Percentiles rank a stretch among this genome's conserved stretches.
phyloP scores from a whole-genome alignment of 495 filamentous ascomycete species.

The Tuber umbilicatum region DNA sequence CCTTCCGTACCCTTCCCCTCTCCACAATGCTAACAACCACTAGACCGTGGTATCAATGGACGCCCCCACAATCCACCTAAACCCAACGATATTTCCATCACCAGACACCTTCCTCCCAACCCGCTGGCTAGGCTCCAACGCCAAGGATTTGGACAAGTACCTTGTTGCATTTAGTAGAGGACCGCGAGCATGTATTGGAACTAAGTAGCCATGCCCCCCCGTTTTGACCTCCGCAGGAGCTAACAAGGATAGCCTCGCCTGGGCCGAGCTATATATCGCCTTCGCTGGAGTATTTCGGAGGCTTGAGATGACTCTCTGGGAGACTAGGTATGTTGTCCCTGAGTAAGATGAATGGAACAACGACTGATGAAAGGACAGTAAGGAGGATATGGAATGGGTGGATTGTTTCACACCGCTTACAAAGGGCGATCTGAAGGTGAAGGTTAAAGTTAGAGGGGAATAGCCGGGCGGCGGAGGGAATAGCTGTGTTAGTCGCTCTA shows the following conservation, averaged over 20 bases:
- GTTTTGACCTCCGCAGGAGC: neutral
- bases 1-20: neutral
- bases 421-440: neutral
- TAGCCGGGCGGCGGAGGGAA: neutral
- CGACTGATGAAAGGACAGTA: conserved; percentile 5
- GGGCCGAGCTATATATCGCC: conserved; percentile 22
- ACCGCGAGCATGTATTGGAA: conserved; percentile 18
- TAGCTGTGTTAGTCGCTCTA: neutral
- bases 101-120: conserved; percentile 46
- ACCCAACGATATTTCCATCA: conserved; percentile 46
- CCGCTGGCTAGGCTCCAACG: conserved; percentile 44
- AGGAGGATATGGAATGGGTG: conserved; percentile 20
- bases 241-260: conserved; percentile 20
- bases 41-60: conserved; percentile 45
- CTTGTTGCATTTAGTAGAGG: conserved; percentile 26
- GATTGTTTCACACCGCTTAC: conserved; percentile 14
- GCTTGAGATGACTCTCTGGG: conserved; percentile 13
- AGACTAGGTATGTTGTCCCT: conserved; percentile 6
- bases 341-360: neutral
- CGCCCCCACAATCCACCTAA: conserved; percentile 44
- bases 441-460: neutral
- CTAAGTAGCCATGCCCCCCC: conserved; percentile 16
- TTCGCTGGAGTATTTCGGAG: conserved; percentile 18
- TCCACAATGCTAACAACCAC: neutral
- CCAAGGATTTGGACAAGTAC: conserved; percentile 43